Base-by-base conservation (phyloP, 1,284 basidiomycete species). In the Gomphus bonarii region DNA sequence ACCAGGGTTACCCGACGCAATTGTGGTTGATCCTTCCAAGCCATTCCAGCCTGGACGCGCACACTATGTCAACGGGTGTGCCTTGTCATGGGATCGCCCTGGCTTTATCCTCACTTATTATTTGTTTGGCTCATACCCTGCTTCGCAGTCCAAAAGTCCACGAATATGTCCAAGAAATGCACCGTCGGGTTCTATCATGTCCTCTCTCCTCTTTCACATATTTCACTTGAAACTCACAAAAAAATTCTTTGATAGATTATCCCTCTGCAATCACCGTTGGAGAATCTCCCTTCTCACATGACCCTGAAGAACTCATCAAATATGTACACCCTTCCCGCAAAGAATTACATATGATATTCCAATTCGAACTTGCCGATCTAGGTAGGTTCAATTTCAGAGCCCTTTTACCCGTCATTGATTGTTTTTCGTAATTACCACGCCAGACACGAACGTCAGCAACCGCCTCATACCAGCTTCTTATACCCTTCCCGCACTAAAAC, bases 131-230 rank as follows among this genome's bases (percentile, higher is more conserved):
- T 36, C 35, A 40, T 16, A 3, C 12, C 38, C 38, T 36, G 10
- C 12, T 16, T 16, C 38, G n/a, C 54, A 82, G 82, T 1, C 84
- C 83, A 6, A 71, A 72, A 9, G 80, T 88, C 1, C 84, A 87
- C 65, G 80, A 84, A 60, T 89, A 77, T 61, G 66, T 91, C 47
- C 73, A 78, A 61, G 81, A 89, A 69, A 85, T 87, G 83, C 67
- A 81, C 58, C 57, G 65, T 25, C 73, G 80, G 63, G 81, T 85
- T 2, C 72, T 85, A 20, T 78, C 78, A 36, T 69, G 81, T 80
- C 63, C 59, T 79, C 73, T 30, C 50, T 38, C 38, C 33, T 30
- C n/a, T 40, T 12, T 16, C 38, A 40, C 38, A 3, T 16, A n/a
- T 50, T n/a, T 43, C 31, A 36, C 42, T 28, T 38, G 7, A 38